Conservation (phyloP, 768 basidiomycete species). For the Russula abietina region DNA sequence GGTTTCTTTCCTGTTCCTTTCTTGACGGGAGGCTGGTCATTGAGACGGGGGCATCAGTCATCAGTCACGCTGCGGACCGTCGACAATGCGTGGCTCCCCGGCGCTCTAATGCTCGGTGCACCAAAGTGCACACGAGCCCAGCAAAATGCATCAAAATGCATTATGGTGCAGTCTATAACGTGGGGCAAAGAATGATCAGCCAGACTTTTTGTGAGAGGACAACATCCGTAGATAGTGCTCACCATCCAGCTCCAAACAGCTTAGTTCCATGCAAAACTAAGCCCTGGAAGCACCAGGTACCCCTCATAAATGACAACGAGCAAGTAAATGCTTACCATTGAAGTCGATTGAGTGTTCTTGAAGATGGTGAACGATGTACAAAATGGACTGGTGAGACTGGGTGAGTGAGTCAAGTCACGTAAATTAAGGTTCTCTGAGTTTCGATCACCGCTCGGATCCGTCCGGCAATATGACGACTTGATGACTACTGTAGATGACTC, state of each 20-base stretch:
- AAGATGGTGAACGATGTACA: background rate
- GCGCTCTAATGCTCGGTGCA: slow-evolving; percentile 42
- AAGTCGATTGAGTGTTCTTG: background rate
- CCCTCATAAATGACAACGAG: slow-evolving; percentile 2
- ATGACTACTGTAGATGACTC: too few relatives aligned
- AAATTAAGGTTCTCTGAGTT: background rate
- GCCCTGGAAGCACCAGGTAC: slow-evolving; percentile 5
- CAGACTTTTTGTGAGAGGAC: background rate
- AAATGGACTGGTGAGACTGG: background rate
- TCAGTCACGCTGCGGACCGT: slow-evolving; percentile 28
- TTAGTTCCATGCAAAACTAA: background rate
- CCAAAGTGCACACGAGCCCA: slow-evolving; percentile 34
- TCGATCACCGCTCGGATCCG: background rate
- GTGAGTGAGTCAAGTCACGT: background rate
- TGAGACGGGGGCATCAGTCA: slow-evolving; percentile 62
- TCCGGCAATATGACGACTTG: too few relatives aligned
- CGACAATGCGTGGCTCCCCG: slow-evolving; percentile 36
- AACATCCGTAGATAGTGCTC: slow-evolving; percentile 25
- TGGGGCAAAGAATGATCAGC: background rate
- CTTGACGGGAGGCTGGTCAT: slow-evolving; percentile 81
- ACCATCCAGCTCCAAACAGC: slow-evolving; percentile 30
- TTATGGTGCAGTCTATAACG: slow-evolving; percentile 1
- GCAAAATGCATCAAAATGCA: slow-evolving; percentile 42
- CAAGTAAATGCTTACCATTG: slow-evolving; percentile 11
- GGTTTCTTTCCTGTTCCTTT: slow-evolving; percentile 80